phyloP scores from a whole-genome alignment of 2,329 filamentous ascomycete species.

The Arthroderma uncinatum region DNA sequence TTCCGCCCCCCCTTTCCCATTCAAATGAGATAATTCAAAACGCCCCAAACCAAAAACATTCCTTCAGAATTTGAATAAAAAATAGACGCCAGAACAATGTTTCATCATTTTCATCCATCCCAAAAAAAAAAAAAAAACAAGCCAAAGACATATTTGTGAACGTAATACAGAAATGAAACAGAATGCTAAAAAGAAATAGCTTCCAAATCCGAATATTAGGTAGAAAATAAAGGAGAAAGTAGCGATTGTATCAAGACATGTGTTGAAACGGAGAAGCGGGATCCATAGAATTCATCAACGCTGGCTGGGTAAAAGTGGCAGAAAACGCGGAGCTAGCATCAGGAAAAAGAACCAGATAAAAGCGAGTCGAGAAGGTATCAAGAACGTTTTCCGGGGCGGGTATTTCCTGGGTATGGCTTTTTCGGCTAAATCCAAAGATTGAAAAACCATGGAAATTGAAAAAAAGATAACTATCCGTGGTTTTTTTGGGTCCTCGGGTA shows the following conservation, averaged over 20 bases:
- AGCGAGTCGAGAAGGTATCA: background rate
- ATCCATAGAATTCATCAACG: slow-evolving; percentile 1
- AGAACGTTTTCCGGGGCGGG: background rate
- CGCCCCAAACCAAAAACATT: background rate
- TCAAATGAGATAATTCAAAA: background rate
- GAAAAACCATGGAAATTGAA: background rate
- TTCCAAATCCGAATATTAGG: background rate
- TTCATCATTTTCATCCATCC: slow-evolving; percentile 3
- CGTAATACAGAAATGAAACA: background rate
- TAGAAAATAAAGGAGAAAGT: slow-evolving; percentile 2
- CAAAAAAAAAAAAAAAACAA: background rate
- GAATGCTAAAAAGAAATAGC: background rate
- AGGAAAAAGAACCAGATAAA: background rate
- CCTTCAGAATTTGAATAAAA: background rate
- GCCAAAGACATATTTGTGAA: background rate
- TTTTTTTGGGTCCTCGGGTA: background rate
- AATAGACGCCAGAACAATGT: background rate
- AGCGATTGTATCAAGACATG: slow-evolving; percentile 4
- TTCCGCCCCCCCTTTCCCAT: background rate
- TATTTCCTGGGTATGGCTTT: background rate
- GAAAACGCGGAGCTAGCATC: too few species aligned
- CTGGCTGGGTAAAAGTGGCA: background rate
- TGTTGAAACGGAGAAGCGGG: background rate
- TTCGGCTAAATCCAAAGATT: background rate
- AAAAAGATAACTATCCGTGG: background rate